These are phyloP conservation scores for Orbilia brochopaga DNA, from an alignment of 2,329 filamentous ascomycete species.

Conservation along the genomic window DNA sequence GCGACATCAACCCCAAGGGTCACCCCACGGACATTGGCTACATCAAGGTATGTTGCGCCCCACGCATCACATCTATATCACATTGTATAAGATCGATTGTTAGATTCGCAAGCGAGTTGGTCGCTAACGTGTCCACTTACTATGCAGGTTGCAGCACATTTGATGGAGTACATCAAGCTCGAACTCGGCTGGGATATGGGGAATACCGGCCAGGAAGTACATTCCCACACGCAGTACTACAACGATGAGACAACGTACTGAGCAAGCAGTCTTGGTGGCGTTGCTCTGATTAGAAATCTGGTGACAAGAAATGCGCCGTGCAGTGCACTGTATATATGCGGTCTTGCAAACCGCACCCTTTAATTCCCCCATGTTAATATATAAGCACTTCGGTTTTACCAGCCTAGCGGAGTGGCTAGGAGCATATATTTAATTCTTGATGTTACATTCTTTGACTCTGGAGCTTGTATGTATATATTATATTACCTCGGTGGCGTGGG, in stretches of 20 bases:
- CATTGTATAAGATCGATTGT: neutral
- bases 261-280: neutral
- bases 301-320: no score
- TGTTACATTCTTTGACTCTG: no score
- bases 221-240: conserved; percentile 40
- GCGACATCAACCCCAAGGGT: conserved; percentile 66
- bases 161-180: conserved; percentile 66
- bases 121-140: neutral
- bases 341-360: no score
- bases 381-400: no score
- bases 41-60: conserved; percentile 60
- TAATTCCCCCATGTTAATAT: no score
- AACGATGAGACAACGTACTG: conserved; percentile 24
- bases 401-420: no score
- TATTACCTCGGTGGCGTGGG: no score
- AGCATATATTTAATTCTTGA: no score
- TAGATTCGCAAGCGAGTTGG: neutral
- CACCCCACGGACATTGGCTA: conserved; percentile 69
- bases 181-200: conserved; percentile 66
- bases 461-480: no score
- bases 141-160: conserved; percentile 64
- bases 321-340: no score
- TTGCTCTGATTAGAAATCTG: neutral
- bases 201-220: conserved; percentile 59
- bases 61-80: neutral